Evolutionary conservation across 192 early-diverging fungal species (phyloP).

Genomic region (Coemansia sp.): DNA sequence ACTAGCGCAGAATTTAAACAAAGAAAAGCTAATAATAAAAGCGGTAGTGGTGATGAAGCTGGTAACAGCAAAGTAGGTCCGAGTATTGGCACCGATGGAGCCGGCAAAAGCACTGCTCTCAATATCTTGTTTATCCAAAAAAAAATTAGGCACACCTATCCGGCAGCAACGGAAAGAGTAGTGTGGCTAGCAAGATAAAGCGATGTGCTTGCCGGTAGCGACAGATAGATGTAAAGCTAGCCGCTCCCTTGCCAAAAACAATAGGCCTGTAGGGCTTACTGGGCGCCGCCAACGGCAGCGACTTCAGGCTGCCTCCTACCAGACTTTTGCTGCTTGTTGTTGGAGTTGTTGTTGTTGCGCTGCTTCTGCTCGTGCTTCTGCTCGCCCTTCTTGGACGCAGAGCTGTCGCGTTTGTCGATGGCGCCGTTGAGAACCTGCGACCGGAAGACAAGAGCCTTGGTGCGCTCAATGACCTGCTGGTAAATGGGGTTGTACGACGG

Average conservation of each 20-base stretch:
- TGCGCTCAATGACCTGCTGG: constrained; percentile 95
- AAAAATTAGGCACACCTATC: no score
- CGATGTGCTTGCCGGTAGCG: no score
- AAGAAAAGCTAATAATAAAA: no score
- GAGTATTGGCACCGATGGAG: no score
- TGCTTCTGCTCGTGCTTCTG: constrained; percentile 25
- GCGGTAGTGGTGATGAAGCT: no score
- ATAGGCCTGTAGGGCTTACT: constrained; percentile 20
- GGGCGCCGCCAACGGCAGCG: constrained; percentile 17
- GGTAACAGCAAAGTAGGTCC: no score
- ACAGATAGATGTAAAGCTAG: neutral
- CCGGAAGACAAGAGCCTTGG: constrained; percentile 85
- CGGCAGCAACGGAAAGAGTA: no score
- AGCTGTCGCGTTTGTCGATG: constrained; percentile 76
- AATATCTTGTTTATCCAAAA: no score
- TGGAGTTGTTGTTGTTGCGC: constrained; percentile 10
- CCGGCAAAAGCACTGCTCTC: no score
- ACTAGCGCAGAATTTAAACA: no score
- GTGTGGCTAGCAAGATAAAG: no score
- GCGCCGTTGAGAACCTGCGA: constrained; percentile 82
- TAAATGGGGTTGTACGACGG: constrained; percentile 80
- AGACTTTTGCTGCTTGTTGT: constrained; percentile 28
- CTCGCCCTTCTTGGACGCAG: constrained; percentile 36
- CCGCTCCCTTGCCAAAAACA: no score
- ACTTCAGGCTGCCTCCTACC: constrained; percentile 24